Evolutionary conservation across 1,139 yeast species (phyloP).

Genomic region (Maudiozyma humilis): DNA sequence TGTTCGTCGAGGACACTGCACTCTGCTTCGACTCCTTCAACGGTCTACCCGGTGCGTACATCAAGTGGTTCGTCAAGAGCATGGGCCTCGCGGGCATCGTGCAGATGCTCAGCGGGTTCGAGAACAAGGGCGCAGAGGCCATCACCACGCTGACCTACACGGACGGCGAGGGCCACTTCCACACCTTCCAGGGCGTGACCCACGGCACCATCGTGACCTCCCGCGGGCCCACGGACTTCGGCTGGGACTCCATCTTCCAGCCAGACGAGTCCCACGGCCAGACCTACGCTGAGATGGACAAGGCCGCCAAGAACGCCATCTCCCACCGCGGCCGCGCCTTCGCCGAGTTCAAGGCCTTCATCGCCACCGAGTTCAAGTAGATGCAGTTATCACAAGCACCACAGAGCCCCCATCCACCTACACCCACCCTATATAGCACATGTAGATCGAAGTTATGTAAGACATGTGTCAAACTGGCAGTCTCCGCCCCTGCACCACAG

Average conservation of each 20-base stretch:
- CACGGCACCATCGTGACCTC: conserved; percentile 64
- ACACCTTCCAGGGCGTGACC: conserved; percentile 78
- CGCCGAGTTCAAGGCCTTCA: conserved; percentile 54
- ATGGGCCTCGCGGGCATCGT: conserved; percentile 69
- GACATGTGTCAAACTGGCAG: too few species aligned
- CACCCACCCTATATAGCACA: too few species aligned
- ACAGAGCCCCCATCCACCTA: neutral
- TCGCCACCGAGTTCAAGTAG: conserved; percentile 24
- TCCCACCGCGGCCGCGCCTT: conserved; percentile 86
- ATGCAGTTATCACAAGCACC: too few species aligned
- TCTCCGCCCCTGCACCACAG: too few species aligned
- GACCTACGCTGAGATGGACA: conserved; percentile 92
- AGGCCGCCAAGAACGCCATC: conserved; percentile 62
- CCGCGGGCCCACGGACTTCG: conserved; percentile 75
- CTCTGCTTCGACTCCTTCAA: conserved; percentile 74
- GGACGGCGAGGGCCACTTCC: conserved; percentile 71
- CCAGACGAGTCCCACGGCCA: conserved; percentile 46
- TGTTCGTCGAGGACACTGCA: conserved; percentile 91
- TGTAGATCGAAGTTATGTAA: too few species aligned
- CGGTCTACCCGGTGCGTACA: conserved; percentile 85
- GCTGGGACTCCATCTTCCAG: conserved; percentile 90
- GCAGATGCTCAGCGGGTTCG: conserved; percentile 69
- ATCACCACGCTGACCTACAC: conserved; percentile 90
- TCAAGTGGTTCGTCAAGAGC: conserved; percentile 77
- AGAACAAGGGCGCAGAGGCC: conserved; percentile 79